Evolutionary conservation across 129 eudicot species (phyloP).

Genomic region (Centaurea solstitialis): DNA sequence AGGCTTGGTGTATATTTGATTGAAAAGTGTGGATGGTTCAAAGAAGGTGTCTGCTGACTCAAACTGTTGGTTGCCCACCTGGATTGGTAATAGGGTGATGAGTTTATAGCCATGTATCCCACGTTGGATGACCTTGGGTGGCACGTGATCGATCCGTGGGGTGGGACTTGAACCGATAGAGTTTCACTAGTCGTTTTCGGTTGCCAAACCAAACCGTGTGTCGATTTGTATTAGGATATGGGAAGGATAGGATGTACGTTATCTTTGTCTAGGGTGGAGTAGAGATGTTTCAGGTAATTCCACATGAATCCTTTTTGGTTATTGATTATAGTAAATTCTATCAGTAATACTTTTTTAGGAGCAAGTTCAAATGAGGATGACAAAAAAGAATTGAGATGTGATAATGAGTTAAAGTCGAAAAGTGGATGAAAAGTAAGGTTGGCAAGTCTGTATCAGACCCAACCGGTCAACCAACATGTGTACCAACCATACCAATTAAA

Average conservation of each 20-base stretch:
- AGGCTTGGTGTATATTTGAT: conserved; percentile 34
- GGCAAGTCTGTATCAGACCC: no score
- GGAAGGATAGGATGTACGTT: not conserved
- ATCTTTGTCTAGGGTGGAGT: no score
- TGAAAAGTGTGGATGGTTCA: conserved; percentile 13
- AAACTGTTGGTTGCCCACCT: conserved; percentile 3
- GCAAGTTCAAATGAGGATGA: not conserved
- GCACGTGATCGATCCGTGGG: conserved; percentile 23
- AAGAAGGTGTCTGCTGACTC: conserved; percentile 26
- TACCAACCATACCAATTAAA: no score
- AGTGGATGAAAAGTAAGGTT: no score
- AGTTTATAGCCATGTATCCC: conserved; percentile 39
- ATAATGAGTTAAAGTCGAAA: not conserved
- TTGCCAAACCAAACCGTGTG: not conserved
- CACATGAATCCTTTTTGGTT: not conserved
- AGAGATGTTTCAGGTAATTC: no score
- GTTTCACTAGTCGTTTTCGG: conserved; percentile 5
- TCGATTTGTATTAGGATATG: no score
- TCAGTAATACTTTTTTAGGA: not conserved
- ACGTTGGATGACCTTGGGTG: conserved; percentile 10
- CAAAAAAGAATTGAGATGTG: not conserved
- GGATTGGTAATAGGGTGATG: conserved; percentile 3
- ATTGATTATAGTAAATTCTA: not conserved
- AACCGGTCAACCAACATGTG: no score
- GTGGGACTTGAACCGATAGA: not conserved